Conservation (phyloP, 78 protist species). For the Dictyostelium discoideum region DNA sequence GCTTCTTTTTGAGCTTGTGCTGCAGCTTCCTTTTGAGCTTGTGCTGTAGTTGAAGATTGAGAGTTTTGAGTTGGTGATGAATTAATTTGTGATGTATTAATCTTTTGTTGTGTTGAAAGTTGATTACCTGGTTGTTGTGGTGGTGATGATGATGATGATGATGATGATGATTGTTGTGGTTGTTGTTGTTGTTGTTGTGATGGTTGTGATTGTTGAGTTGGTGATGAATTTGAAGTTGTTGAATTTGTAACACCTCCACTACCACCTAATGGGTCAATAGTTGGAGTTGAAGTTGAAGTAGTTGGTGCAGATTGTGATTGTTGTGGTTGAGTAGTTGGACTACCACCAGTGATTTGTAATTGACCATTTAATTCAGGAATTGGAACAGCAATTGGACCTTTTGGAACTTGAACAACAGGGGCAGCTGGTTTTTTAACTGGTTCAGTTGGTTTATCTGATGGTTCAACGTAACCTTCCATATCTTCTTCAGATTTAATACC, state of each 20-base stretch:
- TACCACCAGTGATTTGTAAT: conserved; percentile 6
- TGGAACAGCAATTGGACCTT: conserved; percentile 67
- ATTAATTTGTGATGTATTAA: background rate
- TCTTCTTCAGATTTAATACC: conserved; percentile 64
- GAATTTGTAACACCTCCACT: background rate
- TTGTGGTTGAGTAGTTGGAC: background rate
- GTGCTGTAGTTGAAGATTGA: background rate
- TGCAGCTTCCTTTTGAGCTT: background rate
- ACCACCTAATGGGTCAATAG: background rate
- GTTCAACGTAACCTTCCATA: conserved; percentile 65
- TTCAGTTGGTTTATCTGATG: conserved; percentile 66
- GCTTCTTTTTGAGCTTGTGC: background rate
- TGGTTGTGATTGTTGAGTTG: background rate
- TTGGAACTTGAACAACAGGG: conserved; percentile 10
- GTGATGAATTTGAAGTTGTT: background rate
- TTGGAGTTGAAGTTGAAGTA: background rate
- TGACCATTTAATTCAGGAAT: conserved; percentile 20
- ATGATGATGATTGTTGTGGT: background rate
- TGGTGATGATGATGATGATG: background rate
- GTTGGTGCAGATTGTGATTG: background rate
- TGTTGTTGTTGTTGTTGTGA: background rate
- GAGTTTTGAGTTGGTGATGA: conserved; percentile 8
- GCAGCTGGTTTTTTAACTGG: background rate
- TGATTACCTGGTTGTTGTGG: background rate
- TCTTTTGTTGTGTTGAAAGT: background rate